Base-by-base conservation (phyloP, 192 early-diverging fungal species). In the Chytriomyces sp. region DNA sequence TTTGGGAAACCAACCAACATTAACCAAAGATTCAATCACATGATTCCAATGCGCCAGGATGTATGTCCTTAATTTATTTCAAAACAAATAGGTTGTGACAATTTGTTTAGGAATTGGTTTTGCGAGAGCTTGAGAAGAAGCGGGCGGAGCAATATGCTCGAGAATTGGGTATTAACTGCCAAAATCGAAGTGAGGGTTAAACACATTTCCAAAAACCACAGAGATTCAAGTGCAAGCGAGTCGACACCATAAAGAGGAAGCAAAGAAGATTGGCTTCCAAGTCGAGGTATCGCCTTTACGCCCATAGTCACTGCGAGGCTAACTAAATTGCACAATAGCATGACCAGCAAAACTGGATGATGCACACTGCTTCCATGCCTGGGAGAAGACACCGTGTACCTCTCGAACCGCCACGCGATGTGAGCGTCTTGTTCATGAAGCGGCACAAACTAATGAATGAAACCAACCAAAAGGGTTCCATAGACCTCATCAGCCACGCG, bases 161-260 rank as follows among this genome's bases (percentile, higher is more conserved):
- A 31, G 63, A 65, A 65, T 41, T 65, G 6, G 63, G 63, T 65
- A 52, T n/a, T 30, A n/a, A 62, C n/a, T 37, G n/a, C 22, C 19
- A 58, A 37, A 19, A 4, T 5, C 19, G 19, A 58, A 17, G 14
- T 14, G 56, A 58, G 14, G 14, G 17, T 58, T 19, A 62, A 12
- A 34, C 4, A 14, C 22, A 22, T 14, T 62, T 62, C 17, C 36
- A 44, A 34, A 65, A 22, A 65, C 3, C 38, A 19, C 60, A 65
- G 63, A 65, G 19, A 65, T 26, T 28, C 63, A 65, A 33, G 34
- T 65, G 7, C 39, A 19, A 30, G 22, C 30, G 22, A 32, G 52
- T 39, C 39, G 39, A 12, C 37, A 49, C 19, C 38, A 30, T 22
- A 40, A 32, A 49, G 49, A 40, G 34, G 28, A 40, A 26, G 31